These are phyloP conservation scores for Colletotrichum endophyticum DNA, from an alignment of 2,329 filamentous ascomycete genomes.

Conservation along the genomic window DNA sequence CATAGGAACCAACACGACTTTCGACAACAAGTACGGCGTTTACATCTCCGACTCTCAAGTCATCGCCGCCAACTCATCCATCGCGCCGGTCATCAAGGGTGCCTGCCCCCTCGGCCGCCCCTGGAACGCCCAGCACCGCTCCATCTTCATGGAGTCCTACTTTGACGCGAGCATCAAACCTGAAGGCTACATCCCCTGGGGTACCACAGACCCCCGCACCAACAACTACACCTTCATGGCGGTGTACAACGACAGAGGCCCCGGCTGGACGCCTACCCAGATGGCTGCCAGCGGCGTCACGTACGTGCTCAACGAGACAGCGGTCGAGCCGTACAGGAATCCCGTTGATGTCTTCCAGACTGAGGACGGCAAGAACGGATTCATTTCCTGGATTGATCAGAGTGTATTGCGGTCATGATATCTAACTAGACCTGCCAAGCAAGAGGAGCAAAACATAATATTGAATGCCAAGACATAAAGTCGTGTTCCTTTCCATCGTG, in stretches of 20 bases:
- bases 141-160: conserved; percentile 60
- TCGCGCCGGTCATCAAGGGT: conserved; percentile 38
- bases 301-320: conserved; percentile 45
- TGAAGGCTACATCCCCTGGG: conserved; percentile 62
- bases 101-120: conserved; percentile 65
- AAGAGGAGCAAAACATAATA: background rate
- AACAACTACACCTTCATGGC: conserved; percentile 59
- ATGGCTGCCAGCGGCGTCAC: conserved; percentile 44
- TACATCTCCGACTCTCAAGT: conserved; percentile 64
- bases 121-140: conserved; percentile 64
- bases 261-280: conserved; percentile 57
- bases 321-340: conserved; percentile 28
- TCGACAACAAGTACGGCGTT: conserved; percentile 69
- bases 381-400: conserved; percentile 18
- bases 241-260: conserved; percentile 56
- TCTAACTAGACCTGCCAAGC: background rate
- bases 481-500: background rate
- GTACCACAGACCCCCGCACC: conserved; percentile 39
- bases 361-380: background rate
- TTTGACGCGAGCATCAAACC: conserved; percentile 58
- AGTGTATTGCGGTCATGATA: conserved; percentile 14
- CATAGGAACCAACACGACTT: conserved; percentile 62
- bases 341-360: conserved; percentile 17
- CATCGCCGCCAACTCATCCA: conserved; percentile 56
- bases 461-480: background rate